phyloP scores from a whole-genome alignment of 305 asterid genomes.

The Rubia peregrina region DNA sequence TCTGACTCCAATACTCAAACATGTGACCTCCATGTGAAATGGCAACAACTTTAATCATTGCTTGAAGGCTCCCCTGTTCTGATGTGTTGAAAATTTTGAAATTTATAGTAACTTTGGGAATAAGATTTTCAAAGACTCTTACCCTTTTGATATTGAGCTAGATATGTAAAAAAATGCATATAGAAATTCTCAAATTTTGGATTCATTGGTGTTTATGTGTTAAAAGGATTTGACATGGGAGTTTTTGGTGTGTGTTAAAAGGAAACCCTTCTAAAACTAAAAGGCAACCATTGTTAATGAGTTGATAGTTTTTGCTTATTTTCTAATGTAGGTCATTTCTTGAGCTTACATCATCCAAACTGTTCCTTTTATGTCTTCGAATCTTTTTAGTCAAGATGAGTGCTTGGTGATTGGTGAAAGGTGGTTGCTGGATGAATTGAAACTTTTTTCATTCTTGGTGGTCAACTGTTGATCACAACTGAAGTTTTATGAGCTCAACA shows the following conservation, averaged over 20 bases:
- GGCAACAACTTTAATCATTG: too few relatives aligned
- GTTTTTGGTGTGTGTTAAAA: too few relatives aligned
- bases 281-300: not conserved
- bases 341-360: not conserved
- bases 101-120: not conserved
- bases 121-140: not conserved
- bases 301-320: not conserved
- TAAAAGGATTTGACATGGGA: not conserved
- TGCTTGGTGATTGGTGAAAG: too few relatives aligned
- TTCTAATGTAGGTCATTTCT: not conserved
- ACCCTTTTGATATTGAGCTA: not conserved
- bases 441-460: too few relatives aligned
- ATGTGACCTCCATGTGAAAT: too few relatives aligned
- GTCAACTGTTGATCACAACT: not conserved
- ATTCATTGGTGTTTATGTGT: not conserved
- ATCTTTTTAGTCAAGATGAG: too few relatives aligned
- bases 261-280: not conserved
- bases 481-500: not conserved
- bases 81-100: too few relatives aligned
- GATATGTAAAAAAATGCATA: not conserved
- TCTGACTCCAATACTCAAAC: too few relatives aligned
- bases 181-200: not conserved
- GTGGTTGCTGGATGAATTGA: too few relatives aligned
- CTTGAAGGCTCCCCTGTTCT: too few relatives aligned
- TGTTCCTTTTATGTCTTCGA: too few relatives aligned